These are phyloP conservation scores for Saturnispora serradocipensis DNA, from an alignment of 805 yeast species.

Conservation along the genomic window DNA sequence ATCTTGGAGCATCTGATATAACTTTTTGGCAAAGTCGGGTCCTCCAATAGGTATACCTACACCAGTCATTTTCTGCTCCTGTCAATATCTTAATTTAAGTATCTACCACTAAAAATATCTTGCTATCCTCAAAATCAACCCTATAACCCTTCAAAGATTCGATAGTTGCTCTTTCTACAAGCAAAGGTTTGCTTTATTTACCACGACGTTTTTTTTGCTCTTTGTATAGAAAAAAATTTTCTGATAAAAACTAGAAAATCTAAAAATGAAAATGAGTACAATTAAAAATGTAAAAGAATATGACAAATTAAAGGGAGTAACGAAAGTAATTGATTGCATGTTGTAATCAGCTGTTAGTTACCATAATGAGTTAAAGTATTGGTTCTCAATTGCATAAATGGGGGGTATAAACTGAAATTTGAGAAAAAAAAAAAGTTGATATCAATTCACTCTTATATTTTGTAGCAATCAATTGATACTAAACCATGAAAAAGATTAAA, in stretches of 20 bases:
- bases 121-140: background rate
- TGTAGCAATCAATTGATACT: background rate
- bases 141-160: background rate
- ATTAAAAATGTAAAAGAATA: background rate
- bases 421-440: background rate
- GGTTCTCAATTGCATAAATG: background rate
- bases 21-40: slow-evolving; percentile 63
- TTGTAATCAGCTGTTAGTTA: background rate
- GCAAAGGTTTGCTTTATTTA: background rate
- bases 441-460: too few species aligned
- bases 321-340: background rate
- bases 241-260: background rate
- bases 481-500: background rate
- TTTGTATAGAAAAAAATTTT: background rate
- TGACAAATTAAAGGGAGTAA: background rate
- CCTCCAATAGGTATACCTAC: slow-evolving; percentile 9
- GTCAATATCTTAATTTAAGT: background rate
- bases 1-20: slow-evolving; percentile 78
- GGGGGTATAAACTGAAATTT: background rate
- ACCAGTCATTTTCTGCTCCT: background rate
- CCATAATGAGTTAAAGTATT: background rate
- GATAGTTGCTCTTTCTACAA: background rate
- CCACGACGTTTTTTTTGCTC: background rate
- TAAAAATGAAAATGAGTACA: background rate
- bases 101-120: background rate